Base-by-base conservation (phyloP, 768 basidiomycete genomes). In the Boletus sp. region DNA sequence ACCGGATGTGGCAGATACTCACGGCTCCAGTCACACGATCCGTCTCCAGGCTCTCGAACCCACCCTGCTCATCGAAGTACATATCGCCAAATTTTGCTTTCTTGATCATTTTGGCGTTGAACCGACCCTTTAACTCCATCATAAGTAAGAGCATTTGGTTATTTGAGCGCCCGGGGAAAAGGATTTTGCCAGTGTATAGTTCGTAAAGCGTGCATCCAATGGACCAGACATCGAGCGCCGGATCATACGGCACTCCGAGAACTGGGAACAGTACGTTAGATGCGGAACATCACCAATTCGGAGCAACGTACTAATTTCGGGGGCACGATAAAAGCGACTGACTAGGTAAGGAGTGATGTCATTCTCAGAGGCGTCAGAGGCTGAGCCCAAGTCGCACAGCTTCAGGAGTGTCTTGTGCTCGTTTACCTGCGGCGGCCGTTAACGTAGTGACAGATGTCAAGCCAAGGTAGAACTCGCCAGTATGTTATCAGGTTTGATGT, bases 261-360 rank as follows among this genome's bases (percentile, higher is more conserved):
- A 98, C 95, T 98, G 62, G 25, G 53, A 50, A 54, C 19, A 46
- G 29, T 43, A 54, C 46, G 57, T 66, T 35, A 67, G 62, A 51
- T 37, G 55, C 21, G 21, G 53, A 44, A 33, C 47, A n/a, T 23
- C 41, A 37, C 32, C n/a, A 19, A 46, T 37, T 38, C 37, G 38
- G 21, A 35, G 29, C 21, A 59, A 78, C 83, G 68, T 65, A 98
- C 96, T 99, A 67, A 98, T 98, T 75, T 99, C 97, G 2, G 97
- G 97, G 2, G 96, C 96, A 41, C 97, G 90, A 69, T 99, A 98
- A 74, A 98, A 99, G 43, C 97, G 80, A 61, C 91, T 93, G 55
- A 98, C 97, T 51, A 99, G 85, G 72, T 99, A 98, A 10, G 97
- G 97, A 8, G 97, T 98, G 62, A 98, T 94, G 33, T 97, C 97